Evolutionary conservation across 2,329 filamentous ascomycete species (phyloP).

Genomic region (Phaeosphaeria sp.): DNA sequence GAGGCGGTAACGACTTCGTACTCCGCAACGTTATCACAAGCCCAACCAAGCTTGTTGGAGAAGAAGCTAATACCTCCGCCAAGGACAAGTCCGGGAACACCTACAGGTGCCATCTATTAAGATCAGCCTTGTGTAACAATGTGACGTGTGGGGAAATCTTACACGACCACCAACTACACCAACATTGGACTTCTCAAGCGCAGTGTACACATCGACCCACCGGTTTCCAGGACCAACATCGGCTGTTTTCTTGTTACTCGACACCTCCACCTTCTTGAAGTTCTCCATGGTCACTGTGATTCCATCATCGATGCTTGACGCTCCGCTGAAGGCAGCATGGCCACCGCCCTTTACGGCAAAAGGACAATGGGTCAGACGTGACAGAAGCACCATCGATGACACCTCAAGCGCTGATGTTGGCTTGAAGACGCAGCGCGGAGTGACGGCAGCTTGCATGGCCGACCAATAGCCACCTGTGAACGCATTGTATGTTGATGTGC

Average conservation of each 20-base stretch:
- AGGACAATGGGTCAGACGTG: conserved; percentile 37
- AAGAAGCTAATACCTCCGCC: conserved; percentile 35
- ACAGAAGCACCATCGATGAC: conserved; percentile 25
- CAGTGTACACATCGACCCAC: conserved; percentile 45
- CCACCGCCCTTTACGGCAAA: conserved; percentile 56
- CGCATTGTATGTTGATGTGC: conserved; percentile 22
- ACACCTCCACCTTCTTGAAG: conserved; percentile 36
- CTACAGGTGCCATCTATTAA: conserved; percentile 29
- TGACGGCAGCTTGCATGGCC: conserved; percentile 29
- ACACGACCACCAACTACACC: conserved; percentile 42
- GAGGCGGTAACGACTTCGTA: conserved; percentile 44
- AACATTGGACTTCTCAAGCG: conserved; percentile 30
- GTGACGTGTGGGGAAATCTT: conserved; percentile 13
- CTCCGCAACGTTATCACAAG: conserved; percentile 39
- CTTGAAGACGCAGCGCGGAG: conserved; percentile 37
- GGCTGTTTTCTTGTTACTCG: conserved; percentile 29
- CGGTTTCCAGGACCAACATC: conserved; percentile 40
- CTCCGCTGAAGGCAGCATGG: conserved; percentile 50
- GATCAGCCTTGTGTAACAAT: conserved; percentile 3
- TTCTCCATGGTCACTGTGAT: conserved; percentile 51
- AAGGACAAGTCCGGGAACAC: conserved; percentile 42
- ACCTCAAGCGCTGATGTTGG: conserved; percentile 26
- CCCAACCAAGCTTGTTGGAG: conserved; percentile 27
- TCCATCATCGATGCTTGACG: conserved; percentile 51
- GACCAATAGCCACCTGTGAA: conserved; percentile 37